Evolutionary conservation across 192 early-diverging fungal species (phyloP).

Genomic region (Entomortierella parvispora): DNA sequence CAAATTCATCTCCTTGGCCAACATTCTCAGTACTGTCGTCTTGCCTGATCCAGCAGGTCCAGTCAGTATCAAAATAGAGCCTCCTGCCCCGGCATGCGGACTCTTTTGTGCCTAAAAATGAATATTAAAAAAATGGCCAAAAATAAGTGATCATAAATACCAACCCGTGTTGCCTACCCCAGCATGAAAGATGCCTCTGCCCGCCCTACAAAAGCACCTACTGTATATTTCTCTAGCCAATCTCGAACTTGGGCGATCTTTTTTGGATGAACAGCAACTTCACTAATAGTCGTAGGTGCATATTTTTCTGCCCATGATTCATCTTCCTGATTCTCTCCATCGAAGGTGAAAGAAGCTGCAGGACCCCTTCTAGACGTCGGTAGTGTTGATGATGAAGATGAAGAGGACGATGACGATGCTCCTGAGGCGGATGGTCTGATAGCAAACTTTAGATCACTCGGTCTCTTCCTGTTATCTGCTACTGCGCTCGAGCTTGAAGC

Average conservation of each 20-base stretch:
- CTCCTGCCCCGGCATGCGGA: conserved; percentile 26
- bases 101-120: too few relatives aligned
- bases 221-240: conserved; percentile 61
- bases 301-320: conserved; percentile 46
- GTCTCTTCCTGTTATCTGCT: conserved; percentile 8
- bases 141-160: background rate
- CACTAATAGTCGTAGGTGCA: conserved; percentile 31
- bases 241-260: conserved; percentile 63
- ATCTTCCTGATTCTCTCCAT: background rate
- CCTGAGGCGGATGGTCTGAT: background rate
- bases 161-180: background rate
- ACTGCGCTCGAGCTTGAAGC: background rate
- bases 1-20: conserved; percentile 63
- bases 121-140: too few relatives aligned
- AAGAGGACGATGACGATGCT: conserved; percentile 6
- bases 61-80: conserved; percentile 62
- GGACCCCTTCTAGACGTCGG: background rate
- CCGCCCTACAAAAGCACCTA: background rate
- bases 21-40: conserved; percentile 64
- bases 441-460: conserved; percentile 11
- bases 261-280: conserved; percentile 61
- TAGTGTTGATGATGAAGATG: conserved; percentile 9
- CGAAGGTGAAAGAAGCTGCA: background rate
- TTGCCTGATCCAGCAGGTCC: conserved; percentile 76
- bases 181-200: background rate